A percentile compares a stretch with the other conserved stretches of the same genome.
Evolutionary conservation across 2,329 filamentous ascomycete genomes (phyloP).

Genomic region (Trichoderma harzianum): DNA sequence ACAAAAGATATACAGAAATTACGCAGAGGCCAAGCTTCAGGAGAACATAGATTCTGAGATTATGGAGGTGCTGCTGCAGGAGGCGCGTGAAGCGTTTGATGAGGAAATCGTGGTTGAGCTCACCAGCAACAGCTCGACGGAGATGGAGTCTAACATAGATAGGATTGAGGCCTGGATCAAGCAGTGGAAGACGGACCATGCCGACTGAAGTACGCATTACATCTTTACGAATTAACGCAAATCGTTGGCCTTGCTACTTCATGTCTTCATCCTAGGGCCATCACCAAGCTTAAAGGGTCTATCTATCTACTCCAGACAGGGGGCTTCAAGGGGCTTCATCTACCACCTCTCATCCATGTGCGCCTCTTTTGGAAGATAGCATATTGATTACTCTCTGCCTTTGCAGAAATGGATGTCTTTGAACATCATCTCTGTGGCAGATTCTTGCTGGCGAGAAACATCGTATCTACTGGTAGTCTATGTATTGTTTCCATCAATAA

Average conservation of each 20-base stretch:
- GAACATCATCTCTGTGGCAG: neutral
- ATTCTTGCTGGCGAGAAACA: neutral
- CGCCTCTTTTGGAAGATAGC: neutral
- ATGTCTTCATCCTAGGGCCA: neutral
- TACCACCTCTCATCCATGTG: neutral
- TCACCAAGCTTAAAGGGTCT: neutral
- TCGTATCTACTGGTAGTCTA: neutral
- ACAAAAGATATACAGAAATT: constrained; percentile 56
- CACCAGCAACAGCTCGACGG: constrained; percentile 73
- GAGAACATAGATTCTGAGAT: constrained; percentile 98
- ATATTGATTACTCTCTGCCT: neutral
- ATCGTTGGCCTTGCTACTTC: neutral
- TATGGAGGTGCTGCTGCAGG: constrained; percentile 89
- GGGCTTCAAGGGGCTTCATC: neutral
- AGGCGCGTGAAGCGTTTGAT: constrained; percentile 83
- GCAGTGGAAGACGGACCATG: constrained; percentile 71
- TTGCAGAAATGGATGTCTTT: neutral
- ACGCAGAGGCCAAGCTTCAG: constrained; percentile 82
- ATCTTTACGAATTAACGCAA: neutral
- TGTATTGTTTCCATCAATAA: neutral
- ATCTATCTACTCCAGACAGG: neutral
- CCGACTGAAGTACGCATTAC: neutral
- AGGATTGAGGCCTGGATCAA: constrained; percentile 78
- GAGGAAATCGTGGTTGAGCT: constrained; percentile 87
- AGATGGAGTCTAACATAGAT: constrained; percentile 86